Conservation (phyloP, 1,284 basidiomycete genomes). For the Clitocybe nebularis region DNA sequence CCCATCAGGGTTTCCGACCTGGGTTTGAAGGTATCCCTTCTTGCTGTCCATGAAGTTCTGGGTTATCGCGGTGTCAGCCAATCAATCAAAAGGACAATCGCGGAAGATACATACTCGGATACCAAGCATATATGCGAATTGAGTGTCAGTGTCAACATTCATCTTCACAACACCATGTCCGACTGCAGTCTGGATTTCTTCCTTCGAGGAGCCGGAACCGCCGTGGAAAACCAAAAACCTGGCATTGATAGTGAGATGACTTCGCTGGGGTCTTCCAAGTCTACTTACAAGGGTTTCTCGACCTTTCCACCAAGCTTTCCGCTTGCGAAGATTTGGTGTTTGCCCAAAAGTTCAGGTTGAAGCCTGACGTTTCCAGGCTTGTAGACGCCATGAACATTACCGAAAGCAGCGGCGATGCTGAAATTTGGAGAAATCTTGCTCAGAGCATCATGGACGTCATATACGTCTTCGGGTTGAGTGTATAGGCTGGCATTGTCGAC, state of each 20-base stretch:
- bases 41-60: conserved; percentile 83
- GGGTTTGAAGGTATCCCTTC: conserved; percentile 81
- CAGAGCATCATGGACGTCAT: conserved; percentile 86
- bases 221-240: conserved; percentile 99
- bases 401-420: conserved; percentile 95
- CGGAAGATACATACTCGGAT: conserved; percentile 58
- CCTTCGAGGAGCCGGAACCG: conserved; percentile 95
- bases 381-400: conserved; percentile 96
- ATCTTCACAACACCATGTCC: conserved; percentile 94
- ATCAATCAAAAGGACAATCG: not conserved
- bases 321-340: conserved; percentile 85
- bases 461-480: conserved; percentile 98
- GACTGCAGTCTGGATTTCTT: conserved; percentile 95
- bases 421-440: conserved; percentile 90
- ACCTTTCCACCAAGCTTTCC: conserved; percentile 66
- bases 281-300: conserved; percentile 79
- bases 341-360: conserved; percentile 86
- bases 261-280: not conserved
- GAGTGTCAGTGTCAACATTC: conserved; percentile 95
- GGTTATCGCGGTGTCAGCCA: not conserved
- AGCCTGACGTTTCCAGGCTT: conserved; percentile 94
- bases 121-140: conserved; percentile 89
- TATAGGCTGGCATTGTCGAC: conserved; percentile 95
- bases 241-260: conserved; percentile 1
- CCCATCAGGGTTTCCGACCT: conserved; percentile 94